Percentiles rank a stretch among this genome's conserved stretches.
phyloP scores from a whole-genome alignment of 176 grass and related monocot species.

The Phoenix roebelenii region DNA sequence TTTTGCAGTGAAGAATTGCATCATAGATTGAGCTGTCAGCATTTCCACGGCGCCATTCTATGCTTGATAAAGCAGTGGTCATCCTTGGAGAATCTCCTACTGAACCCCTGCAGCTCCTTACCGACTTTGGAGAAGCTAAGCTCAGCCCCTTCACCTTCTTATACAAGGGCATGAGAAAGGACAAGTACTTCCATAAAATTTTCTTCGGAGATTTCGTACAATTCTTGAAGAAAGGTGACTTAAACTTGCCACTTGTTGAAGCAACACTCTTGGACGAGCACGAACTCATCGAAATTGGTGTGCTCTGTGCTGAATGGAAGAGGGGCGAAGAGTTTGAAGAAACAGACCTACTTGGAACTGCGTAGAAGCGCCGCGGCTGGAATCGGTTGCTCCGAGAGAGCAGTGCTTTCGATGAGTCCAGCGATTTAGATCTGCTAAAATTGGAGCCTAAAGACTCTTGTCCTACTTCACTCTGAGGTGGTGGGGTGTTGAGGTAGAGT shows the following conservation, averaged over 20 bases:
- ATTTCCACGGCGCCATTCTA: conserved; percentile 58
- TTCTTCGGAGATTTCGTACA: conserved; percentile 46
- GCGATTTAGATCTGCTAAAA: no score
- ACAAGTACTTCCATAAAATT: conserved; percentile 61
- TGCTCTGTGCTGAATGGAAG: conserved; percentile 76
- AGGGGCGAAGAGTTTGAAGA: conserved; percentile 43
- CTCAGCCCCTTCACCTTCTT: conserved; percentile 53
- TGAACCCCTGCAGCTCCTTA: neutral
- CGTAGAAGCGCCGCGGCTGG: no score
- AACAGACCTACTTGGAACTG: neutral
- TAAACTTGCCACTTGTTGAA: neutral
- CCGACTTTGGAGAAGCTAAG: conserved; percentile 12
- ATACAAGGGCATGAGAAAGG: conserved; percentile 63
- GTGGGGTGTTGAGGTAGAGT: neutral
- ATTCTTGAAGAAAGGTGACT: neutral
- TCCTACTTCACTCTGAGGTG: no score
- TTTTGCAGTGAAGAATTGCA: conserved; percentile 95
- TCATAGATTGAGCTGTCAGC: conserved; percentile 68
- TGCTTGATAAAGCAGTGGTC: conserved; percentile 7
- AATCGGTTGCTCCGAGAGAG: neutral
- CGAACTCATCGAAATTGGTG: conserved; percentile 28
- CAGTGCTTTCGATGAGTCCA: no score
- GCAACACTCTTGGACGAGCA: neutral
- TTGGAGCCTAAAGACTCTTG: no score
- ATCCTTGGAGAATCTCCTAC: neutral